These are phyloP conservation scores for Dendrocalamus latiflorus DNA, from an alignment of 202 grass and related monocot genomes.

Conservation along the genomic window DNA sequence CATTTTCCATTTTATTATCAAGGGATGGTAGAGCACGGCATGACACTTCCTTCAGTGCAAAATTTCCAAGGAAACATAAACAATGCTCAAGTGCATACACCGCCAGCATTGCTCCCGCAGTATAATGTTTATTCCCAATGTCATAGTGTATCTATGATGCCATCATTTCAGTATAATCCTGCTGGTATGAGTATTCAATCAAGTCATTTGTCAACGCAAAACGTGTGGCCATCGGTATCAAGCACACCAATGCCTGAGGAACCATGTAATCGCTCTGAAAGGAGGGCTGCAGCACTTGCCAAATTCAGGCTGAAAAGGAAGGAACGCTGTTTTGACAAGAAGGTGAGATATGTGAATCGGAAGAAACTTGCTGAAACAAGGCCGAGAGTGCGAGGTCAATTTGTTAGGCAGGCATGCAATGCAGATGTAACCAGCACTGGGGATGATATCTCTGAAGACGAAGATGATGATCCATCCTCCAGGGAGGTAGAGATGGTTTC, in stretches of 20 bases:
- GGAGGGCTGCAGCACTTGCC: slow-evolving; percentile 69
- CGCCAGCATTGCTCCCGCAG: slow-evolving; percentile 54
- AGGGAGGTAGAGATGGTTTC: slow-evolving; percentile 59
- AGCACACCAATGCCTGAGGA: slow-evolving; percentile 47
- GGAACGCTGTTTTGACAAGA: slow-evolving; percentile 92
- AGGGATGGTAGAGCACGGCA: slow-evolving; percentile 59
- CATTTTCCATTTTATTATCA: slow-evolving; percentile 74
- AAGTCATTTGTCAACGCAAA: slow-evolving; percentile 47
- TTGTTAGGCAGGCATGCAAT: slow-evolving; percentile 66
- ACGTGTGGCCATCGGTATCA: slow-evolving; percentile 43
- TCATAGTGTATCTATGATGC: slow-evolving; percentile 46
- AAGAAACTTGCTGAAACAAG: slow-evolving; percentile 87
- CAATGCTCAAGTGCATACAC: slow-evolving; percentile 38
- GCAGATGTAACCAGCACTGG: slow-evolving; percentile 56
- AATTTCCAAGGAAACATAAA: slow-evolving; percentile 62
- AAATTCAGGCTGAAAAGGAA: slow-evolving; percentile 95
- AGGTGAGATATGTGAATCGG: slow-evolving; percentile 83
- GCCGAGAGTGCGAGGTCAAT: slow-evolving; percentile 80
- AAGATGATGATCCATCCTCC: slow-evolving; percentile 60
- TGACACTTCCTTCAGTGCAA: slow-evolving; percentile 45
- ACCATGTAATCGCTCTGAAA: slow-evolving; percentile 47
- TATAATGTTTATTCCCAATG: slow-evolving; percentile 62
- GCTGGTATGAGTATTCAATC: slow-evolving; percentile 47
- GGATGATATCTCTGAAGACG: slow-evolving; percentile 71
- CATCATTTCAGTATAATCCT: slow-evolving; percentile 60